Evolutionary conservation across 2,329 filamentous ascomycete genomes (phyloP), one percentile per base, ranked within the genome.

Genomic region (Leptosphaerulina australis): DNA sequence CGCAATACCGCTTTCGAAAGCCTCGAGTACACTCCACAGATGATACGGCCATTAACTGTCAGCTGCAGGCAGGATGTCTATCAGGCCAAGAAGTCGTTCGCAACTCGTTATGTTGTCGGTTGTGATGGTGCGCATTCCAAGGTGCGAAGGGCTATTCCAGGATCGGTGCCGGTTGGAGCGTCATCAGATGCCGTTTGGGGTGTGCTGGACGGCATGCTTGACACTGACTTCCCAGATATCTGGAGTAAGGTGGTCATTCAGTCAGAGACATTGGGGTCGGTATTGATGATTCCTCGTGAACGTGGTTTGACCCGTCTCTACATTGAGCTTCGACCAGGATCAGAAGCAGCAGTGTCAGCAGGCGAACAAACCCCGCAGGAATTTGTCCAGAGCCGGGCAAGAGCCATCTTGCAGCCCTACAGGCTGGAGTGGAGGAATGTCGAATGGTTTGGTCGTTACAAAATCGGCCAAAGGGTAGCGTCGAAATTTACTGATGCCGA

Each of bases 221-320:
- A 87, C 33, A 90, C 87, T 6, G 80, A 89, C 66, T 90, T 90
- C 59, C 87, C 87, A 1, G 87, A 90, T 62, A 81, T 90, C 38
- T 90, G 86, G 86, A 87, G 83, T 68, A 90, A 90, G 73, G 85
- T 86, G 0, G 80, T 88, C 0, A 79, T 89, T 6, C 86, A 86
- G 57, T 86, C 84, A 2, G 83, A 88, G 53, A 78, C 83, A 50
- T 78, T 83, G 34, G 87, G 87, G 2, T 88, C 86, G 0, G 84
- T 90, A 35, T 77, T 90, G n/a, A 87, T 88, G 68, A 86, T 90
- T 44, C 88, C 88, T 4, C 82, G 87, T 29, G 87, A 90, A 69
- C 79, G 85, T 31, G 87, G 88, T 63, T 84, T 90, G 81, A 90
- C 87, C 0, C 81, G 87, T 35, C 77, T 82, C 3, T 82, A 82